Evolutionary conservation across 2,329 filamentous ascomycete species (phyloP), one percentile per base, ranked within the genome.

Genomic region (Fusarium neocosmosporiellum): DNA sequence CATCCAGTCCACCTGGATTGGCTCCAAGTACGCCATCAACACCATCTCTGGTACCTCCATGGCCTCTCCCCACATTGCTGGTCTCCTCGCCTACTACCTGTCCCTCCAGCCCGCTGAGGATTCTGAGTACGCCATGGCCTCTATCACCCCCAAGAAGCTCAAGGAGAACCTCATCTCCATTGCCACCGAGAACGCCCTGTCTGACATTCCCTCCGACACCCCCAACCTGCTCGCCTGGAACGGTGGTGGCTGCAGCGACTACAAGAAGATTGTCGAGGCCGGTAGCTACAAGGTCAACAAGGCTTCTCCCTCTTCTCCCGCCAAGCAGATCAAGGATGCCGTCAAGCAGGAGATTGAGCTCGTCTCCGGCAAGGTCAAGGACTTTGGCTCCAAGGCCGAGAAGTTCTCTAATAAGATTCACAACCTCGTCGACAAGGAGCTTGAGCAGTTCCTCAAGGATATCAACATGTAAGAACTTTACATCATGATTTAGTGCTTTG

Each of bases 31-130:
- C 80, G 96, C 96, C 80, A 91, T 94, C 87, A 99, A 99, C 92
- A 98, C 94, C 86, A 99, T 99, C 87, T 98, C 96, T 46, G 96
- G 96, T 84, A 99, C 96, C 76, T 99, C 96, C 63, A 99, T 99
- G 96, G 96, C 96, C 72, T 98, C 96, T 72, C 96, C 96, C 78
- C 96, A 99, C 85, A 93, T 99, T 82, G 93, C 92, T 81, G 96
- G 96, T 90, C 94, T 99, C 73, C 88, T 98, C 79, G 96, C 96
- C 86, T 99, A 99, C 90, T 94, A 97, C 86, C 92, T 99, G 69
- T 99, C 96, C 75, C 94, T 99, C 65, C 95, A 98, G 87, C 96
- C 96, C 57, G 87, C 93, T 75, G 89, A 89, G 79, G 94, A 97
- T 85, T 99, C 97, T 46, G 95, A 94, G 81, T 99, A 94, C 82